Evolutionary conservation across 139 green algal genomes (phyloP).

Genomic region (Yamagishiella unicocca): DNA sequence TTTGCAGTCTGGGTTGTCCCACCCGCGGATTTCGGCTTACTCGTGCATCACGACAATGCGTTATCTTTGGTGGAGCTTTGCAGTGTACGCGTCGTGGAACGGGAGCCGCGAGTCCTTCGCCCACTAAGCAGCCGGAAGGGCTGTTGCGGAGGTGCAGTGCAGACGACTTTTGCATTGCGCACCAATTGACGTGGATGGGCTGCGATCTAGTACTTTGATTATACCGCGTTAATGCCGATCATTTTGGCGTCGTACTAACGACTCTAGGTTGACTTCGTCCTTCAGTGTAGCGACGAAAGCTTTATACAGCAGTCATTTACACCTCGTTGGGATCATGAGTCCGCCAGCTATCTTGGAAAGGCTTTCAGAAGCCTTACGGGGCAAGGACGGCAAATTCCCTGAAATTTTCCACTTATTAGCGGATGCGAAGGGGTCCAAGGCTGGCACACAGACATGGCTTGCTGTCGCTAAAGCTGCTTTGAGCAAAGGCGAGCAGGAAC

Average conservation of each 20-base stretch:
- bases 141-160: too few relatives aligned
- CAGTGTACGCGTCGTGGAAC: too few relatives aligned
- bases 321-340: background rate
- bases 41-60: too few relatives aligned
- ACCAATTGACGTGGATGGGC: too few relatives aligned
- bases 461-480: background rate
- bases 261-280: background rate
- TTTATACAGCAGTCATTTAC: background rate
- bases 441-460: background rate
- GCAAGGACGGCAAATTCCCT: constrained; percentile 17
- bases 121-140: too few relatives aligned
- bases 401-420: background rate
- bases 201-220: too few relatives aligned
- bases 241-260: background rate
- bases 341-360: background rate
- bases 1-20: background rate
- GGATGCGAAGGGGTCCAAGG: background rate
- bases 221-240: too few relatives aligned
- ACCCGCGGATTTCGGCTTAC: too few relatives aligned
- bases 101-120: too few relatives aligned
- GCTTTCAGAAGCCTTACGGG: constrained; percentile 2
- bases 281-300: background rate
- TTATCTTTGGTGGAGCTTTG: too few relatives aligned
- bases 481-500: background rate
- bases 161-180: too few relatives aligned